Evolutionary conservation across 805 yeast species (phyloP).

Genomic region (Cyberlindnera euphorbiae): DNA sequence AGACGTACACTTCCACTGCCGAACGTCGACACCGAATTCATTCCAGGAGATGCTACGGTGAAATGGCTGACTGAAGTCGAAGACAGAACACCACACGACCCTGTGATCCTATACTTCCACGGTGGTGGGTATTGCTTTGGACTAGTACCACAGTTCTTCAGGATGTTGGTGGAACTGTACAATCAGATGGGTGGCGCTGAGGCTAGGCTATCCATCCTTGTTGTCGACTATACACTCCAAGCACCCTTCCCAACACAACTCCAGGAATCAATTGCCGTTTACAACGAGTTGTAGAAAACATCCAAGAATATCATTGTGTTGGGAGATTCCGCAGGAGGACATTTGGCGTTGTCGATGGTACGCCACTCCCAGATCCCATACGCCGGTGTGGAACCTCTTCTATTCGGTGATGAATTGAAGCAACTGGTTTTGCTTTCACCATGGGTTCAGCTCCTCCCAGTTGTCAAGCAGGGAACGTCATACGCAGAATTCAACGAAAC

Average conservation of each 20-base stretch:
- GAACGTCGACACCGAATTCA: background rate
- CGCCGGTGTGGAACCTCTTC: background rate
- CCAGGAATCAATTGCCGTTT: constrained; percentile 19
- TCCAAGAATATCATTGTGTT: constrained; percentile 18
- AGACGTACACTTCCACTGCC: background rate
- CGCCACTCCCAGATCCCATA: constrained; percentile 10
- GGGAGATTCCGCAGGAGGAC: constrained; percentile 32
- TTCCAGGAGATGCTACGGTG: background rate
- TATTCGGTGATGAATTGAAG: background rate
- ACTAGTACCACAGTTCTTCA: constrained; percentile 3
- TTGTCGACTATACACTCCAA: constrained; percentile 27
- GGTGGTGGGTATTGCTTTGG: constrained; percentile 21
- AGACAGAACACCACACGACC: constrained; percentile 20
- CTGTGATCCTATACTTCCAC: constrained; percentile 15
- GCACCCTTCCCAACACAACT: constrained; percentile 26
- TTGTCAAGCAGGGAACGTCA: background rate
- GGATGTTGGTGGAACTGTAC: constrained; percentile 5
- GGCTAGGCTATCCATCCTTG: constrained; percentile 20
- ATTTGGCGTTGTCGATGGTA: constrained; percentile 20
- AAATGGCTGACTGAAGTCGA: constrained; percentile 25
- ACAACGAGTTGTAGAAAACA: constrained; percentile 12
- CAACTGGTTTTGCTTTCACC: constrained; percentile 12
- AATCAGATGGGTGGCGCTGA: constrained; percentile 1
- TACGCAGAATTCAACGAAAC: background rate
- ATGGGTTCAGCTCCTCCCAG: constrained; percentile 15